A percentile compares a stretch with the other conserved stretches of the same genome.
phyloP scores from a whole-genome alignment of 2,329 filamentous ascomycete genomes.

The Septoria petroselini region DNA sequence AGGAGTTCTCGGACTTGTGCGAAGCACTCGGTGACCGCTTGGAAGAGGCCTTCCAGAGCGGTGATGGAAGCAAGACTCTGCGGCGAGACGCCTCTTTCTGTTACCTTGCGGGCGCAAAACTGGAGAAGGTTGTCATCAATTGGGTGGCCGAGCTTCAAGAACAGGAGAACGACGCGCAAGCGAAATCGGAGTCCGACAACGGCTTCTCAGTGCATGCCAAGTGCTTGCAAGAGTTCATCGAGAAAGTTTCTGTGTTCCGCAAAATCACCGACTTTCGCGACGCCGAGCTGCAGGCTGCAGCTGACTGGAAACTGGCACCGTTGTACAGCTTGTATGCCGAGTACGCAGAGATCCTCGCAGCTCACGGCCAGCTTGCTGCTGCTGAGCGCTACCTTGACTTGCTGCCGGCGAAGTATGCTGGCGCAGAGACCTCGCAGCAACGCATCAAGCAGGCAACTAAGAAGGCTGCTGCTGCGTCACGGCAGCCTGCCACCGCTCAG shows the following conservation, averaged over 20 bases:
- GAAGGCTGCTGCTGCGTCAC: conserved; percentile 34
- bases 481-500: conserved; percentile 37
- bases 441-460: conserved; percentile 82
- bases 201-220: conserved; percentile 89
- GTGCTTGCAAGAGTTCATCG: conserved; percentile 87
- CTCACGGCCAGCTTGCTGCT: conserved; percentile 79
- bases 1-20: conserved; percentile 90
- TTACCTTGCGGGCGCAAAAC: conserved; percentile 89
- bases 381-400: conserved; percentile 91
- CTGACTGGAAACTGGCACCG: conserved; percentile 82
- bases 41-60: conserved; percentile 60
- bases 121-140: conserved; percentile 94
- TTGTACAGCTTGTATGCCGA: conserved; percentile 95
- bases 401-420: conserved; percentile 76
- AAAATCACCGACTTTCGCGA: conserved; percentile 91
- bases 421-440: conserved; percentile 80
- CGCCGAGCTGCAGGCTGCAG: conserved; percentile 64
- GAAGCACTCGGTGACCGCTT: conserved; percentile 92
- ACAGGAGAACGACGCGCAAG: conserved; percentile 69
- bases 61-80: conserved; percentile 50
- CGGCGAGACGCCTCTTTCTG: conserved; percentile 95
- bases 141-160: conserved; percentile 90
- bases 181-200: conserved; percentile 61
- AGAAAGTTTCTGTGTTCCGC: conserved; percentile 97
- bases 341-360: conserved; percentile 91